Evolutionary conservation across 2,329 filamentous ascomycete species (phyloP).

Genomic region (Macrophomina phaseolina): DNA sequence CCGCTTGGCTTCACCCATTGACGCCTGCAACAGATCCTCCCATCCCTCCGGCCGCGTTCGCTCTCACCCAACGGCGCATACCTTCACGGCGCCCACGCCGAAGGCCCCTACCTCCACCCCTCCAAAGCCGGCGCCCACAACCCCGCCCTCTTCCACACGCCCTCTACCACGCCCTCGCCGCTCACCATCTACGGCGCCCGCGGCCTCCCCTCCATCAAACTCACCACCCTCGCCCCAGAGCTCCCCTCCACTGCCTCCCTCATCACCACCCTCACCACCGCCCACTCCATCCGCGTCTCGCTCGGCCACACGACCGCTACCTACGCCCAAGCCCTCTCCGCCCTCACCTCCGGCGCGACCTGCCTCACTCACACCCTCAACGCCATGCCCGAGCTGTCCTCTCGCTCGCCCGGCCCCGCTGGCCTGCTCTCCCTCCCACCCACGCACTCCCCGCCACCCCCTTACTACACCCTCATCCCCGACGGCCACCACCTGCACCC

Average conservation of each 20-base stretch:
- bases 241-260: conserved; percentile 49
- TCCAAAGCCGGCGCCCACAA: conserved; percentile 62
- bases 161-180: conserved; percentile 39
- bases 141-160: conserved; percentile 49
- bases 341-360: conserved; percentile 55
- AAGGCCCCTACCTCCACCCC: conserved; percentile 62
- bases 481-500: conserved; percentile 63
- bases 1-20: background rate
- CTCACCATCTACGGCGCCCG: conserved; percentile 54
- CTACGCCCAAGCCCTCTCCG: conserved; percentile 53
- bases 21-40: conserved; percentile 51
- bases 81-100: conserved; percentile 61
- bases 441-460: conserved; percentile 35
- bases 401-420: conserved; percentile 58
- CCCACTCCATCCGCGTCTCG: conserved; percentile 51
- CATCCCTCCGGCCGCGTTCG: conserved; percentile 51
- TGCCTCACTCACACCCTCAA: conserved; percentile 62
- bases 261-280: conserved; percentile 49
- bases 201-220: conserved; percentile 51
- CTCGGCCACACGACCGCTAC: conserved; percentile 58
- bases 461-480: conserved; percentile 60
- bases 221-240: conserved; percentile 61
- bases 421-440: conserved; percentile 46
- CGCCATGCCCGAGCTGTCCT: conserved; percentile 58
- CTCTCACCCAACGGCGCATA: conserved; percentile 51